phyloP scores from a whole-genome alignment of 1,284 basidiomycete species.

The Apiotrichum brassicae region DNA sequence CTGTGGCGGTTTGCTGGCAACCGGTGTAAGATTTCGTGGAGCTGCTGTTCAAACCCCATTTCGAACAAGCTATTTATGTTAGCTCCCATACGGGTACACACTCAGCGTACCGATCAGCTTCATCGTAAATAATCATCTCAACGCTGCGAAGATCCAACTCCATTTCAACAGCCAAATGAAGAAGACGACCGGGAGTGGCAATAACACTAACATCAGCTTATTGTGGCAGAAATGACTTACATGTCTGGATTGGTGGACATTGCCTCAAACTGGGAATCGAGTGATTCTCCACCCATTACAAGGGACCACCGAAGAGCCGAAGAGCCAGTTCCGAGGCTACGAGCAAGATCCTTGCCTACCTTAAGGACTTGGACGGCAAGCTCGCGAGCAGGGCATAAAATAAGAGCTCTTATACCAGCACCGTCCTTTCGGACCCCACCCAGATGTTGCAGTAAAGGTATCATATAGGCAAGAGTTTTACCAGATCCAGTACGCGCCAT shows the following conservation, averaged over 20 bases:
- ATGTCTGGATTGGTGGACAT: conserved; percentile 91
- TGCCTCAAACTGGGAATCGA: conserved; percentile 96
- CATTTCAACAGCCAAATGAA: conserved; percentile 97
- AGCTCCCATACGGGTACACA: neutral
- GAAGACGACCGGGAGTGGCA: conserved; percentile 92
- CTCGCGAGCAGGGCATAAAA: conserved; percentile 88
- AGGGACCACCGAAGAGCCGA: conserved; percentile 83
- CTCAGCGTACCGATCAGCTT: conserved; percentile 76
- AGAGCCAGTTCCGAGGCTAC: conserved; percentile 53
- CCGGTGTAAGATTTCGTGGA: conserved; percentile 84
- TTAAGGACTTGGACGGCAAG: conserved; percentile 88
- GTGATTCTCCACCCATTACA: conserved; percentile 88
- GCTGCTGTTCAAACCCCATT: conserved; percentile 90
- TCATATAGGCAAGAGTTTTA: conserved; percentile 93
- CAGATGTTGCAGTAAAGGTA: conserved; percentile 83
- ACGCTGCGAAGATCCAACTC: conserved; percentile 82
- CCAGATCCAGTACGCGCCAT: conserved; percentile 99
- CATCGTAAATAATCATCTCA: conserved; percentile 93
- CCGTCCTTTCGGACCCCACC: conserved; percentile 67
- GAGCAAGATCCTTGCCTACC: conserved; percentile 86
- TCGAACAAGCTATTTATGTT: conserved; percentile 67
- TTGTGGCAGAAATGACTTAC: conserved; percentile 52
- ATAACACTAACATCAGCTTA: conserved; percentile 68
- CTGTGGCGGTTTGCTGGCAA: conserved; percentile 84
- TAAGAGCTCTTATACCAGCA: conserved; percentile 75